Percentiles rank a stretch among this genome's conserved stretches.
Evolutionary conservation across 108 stramenopile species (phyloP).

Genomic region (Aurantiochytrium sp.): DNA sequence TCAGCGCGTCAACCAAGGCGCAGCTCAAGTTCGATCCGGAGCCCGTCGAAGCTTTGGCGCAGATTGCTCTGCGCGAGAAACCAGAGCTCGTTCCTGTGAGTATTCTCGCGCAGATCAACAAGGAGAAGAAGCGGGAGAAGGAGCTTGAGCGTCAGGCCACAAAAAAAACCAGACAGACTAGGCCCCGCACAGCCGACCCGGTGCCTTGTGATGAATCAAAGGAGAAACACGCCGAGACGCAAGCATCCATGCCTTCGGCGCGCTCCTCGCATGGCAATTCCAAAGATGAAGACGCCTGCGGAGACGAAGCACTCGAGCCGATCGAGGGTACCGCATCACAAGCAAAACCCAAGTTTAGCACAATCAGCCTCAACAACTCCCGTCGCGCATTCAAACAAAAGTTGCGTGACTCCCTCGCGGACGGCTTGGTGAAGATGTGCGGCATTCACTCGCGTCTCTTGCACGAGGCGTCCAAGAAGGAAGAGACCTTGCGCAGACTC

Average conservation of each 20-base stretch:
- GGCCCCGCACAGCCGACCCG: not conserved
- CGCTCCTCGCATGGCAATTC: no score
- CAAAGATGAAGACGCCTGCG: no score
- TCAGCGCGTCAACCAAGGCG: not conserved
- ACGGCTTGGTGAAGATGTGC: not conserved
- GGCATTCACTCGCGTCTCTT: not conserved
- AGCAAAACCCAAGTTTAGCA: not conserved
- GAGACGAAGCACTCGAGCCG: not conserved
- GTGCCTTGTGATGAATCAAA: no score
- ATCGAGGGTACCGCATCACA: not conserved
- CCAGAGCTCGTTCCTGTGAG: not conserved
- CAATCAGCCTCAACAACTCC: constrained; percentile 10
- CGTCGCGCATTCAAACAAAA: not conserved
- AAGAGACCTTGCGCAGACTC: not conserved
- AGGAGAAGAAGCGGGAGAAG: not conserved
- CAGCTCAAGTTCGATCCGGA: not conserved
- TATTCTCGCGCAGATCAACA: not conserved
- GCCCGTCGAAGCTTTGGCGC: not conserved
- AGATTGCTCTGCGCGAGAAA: constrained; percentile 12
- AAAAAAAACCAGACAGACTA: not conserved
- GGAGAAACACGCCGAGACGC: no score
- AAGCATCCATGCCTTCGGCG: no score
- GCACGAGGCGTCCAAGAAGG: not conserved
- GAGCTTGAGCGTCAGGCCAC: not conserved
- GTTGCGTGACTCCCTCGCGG: not conserved